A percentile compares a stretch with the other conserved stretches of the same genome.
phyloP scores from a whole-genome alignment of 2,329 filamentous ascomycete genomes.

The Aspergillus luchuensis region DNA sequence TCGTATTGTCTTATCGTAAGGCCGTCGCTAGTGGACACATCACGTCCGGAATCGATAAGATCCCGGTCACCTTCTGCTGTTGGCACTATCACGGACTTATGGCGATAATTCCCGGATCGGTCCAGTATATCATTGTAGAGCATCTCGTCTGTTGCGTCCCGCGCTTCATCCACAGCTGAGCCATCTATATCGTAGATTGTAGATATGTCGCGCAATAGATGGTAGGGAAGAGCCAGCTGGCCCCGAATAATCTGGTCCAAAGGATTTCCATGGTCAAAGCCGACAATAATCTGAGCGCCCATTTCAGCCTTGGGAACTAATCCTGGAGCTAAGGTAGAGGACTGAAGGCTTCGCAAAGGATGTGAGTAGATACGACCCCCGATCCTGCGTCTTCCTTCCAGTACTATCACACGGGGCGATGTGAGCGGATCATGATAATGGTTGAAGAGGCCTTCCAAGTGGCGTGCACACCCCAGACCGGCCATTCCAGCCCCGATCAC shows the following conservation, averaged over 20 bases:
- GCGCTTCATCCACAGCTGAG: constrained; percentile 69
- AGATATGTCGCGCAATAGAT: constrained; percentile 75
- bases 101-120: constrained; percentile 85
- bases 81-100: constrained; percentile 69
- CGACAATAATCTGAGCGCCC: constrained; percentile 97
- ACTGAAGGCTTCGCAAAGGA: constrained; percentile 62
- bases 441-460: constrained; percentile 80
- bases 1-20: constrained; percentile 74
- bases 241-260: constrained; percentile 87
- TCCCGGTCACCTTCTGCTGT: constrained; percentile 81
- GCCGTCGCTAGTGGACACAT: constrained; percentile 69
- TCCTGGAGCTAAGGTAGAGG: constrained; percentile 53
- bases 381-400: constrained; percentile 85
- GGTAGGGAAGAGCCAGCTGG: constrained; percentile 84
- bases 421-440: constrained; percentile 73
- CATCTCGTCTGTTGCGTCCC: constrained; percentile 82
- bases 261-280: constrained; percentile 93
- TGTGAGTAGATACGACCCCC: constrained; percentile 94
- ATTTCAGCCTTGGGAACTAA: constrained; percentile 84
- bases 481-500: constrained; percentile 94
- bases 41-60: constrained; percentile 78
- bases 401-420: constrained; percentile 70
- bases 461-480: constrained; percentile 86
- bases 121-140: constrained; percentile 95
- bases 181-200: constrained; percentile 78